phyloP scores from a whole-genome alignment of 2,329 filamentous ascomycete genomes.

The Neofusicoccum kwambonambiense region DNA sequence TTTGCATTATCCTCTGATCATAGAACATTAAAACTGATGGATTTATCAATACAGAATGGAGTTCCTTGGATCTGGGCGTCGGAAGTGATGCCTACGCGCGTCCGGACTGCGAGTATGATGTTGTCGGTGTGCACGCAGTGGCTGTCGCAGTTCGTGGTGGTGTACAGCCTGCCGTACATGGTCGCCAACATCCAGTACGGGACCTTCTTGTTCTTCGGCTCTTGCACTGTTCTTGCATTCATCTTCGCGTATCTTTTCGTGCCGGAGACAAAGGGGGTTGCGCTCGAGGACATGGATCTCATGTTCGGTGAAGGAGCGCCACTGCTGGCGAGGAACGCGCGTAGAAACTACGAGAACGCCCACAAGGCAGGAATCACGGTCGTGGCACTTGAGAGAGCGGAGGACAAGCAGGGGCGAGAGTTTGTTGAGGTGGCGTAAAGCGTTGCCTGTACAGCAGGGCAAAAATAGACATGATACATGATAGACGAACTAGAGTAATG shows the following conservation, averaged over 20 bases:
- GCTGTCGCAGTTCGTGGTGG: slow-evolving; percentile 73
- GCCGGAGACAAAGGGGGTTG: slow-evolving; percentile 67
- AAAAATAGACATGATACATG: not conserved
- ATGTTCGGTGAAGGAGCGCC: slow-evolving; percentile 52
- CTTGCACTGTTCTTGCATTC: slow-evolving; percentile 64
- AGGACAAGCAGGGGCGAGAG: slow-evolving; percentile 1
- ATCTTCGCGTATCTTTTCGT: slow-evolving; percentile 66
- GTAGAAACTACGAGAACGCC: slow-evolving; percentile 18
- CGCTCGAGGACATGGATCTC: slow-evolving; percentile 65
- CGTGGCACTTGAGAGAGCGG: slow-evolving; percentile 10
- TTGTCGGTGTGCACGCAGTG: slow-evolving; percentile 68
- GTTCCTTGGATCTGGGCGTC: slow-evolving; percentile 71
- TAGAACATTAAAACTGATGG: too few species aligned
- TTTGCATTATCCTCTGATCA: too few species aligned
- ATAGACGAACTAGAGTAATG: not conserved
- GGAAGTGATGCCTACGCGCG: slow-evolving; percentile 67
- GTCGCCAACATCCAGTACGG: slow-evolving; percentile 56
- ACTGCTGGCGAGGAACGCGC: slow-evolving; percentile 7
- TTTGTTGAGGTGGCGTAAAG: not conserved
- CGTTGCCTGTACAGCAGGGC: too few species aligned
- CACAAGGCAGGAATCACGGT: slow-evolving; percentile 19
- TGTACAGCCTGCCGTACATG: slow-evolving; percentile 67
- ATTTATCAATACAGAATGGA: slow-evolving; percentile 44
- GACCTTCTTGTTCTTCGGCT: slow-evolving; percentile 68
- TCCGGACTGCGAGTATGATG: slow-evolving; percentile 67